Base-by-base conservation (phyloP, 495 filamentous ascomycete genomes). In the Extremus antarcticus region DNA sequence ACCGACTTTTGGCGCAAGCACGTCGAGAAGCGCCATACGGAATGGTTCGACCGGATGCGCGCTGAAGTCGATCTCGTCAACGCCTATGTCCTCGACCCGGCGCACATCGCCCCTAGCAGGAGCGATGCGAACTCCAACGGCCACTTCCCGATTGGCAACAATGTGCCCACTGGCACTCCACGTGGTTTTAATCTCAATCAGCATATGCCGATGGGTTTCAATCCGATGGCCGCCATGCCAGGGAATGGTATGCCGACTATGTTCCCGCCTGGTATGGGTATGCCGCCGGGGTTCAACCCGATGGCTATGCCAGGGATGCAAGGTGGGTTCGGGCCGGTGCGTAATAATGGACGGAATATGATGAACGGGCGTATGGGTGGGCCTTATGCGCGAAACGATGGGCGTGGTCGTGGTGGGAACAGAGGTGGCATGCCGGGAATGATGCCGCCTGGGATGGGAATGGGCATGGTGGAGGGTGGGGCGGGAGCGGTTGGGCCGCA, bases 101-200 rank as follows among this genome's bases (percentile, higher is more conserved):
- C 91, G 17, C 90, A 95, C 65, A 90, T 96, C 66, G 84, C 90
- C 46, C 87, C 94, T 13, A 88, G 90, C 0, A 81, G 88, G 20
- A 90, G 89, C 19, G 94, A 99, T 68, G 85, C 92, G n/a, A 96
- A 94, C 65, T 91, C 86, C 70, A 97, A 97, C 61, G 90, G 91
- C 1, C 92, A 98, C 69, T 95, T 94, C 74, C 88, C 90, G 0
- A 76, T 85, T 25, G 80, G 83, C 62, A 83, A 83, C 47, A 82
- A 88, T 56, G 73, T 76, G 40, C 80, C 83, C 22, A 76, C 84
- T n/a, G 90, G 90, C 17, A 92, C 92, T 2, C 91, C 92, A 23
- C 86, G 92, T 40, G 89, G 88, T 2, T 97, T 97, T 74, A 89
- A 86, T 58, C 78, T 96, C 7, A 74, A 84, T n/a, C 81, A 88